phyloP scores from a whole-genome alignment of 78 protist genomes.

The Cavenderia fasciculata region DNA sequence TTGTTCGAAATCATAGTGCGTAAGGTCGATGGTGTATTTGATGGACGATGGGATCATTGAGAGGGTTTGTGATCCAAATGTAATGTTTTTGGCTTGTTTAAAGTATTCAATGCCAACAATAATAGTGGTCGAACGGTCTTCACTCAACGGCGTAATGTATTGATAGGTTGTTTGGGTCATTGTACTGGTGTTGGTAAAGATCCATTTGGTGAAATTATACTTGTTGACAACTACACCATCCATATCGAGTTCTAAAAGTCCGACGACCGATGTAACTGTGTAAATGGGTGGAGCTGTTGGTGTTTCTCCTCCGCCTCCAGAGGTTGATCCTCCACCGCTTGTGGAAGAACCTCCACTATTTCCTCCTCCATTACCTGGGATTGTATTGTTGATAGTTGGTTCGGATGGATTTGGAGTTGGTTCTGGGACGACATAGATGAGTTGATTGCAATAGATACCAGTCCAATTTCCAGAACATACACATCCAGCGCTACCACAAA shows the following conservation, averaged over 20 bases:
- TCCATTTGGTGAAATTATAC: slow-evolving; percentile 19
- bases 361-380: too few species aligned
- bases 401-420: too few species aligned
- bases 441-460: too few species aligned
- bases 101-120: slow-evolving; percentile 14
- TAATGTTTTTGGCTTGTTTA: neutral
- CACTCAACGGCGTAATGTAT: neutral
- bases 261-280: slow-evolving; percentile 3
- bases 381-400: too few species aligned
- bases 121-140: neutral
- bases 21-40: slow-evolving; percentile 20
- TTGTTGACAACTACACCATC: neutral
- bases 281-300: too few species aligned
- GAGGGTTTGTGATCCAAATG: slow-evolving; percentile 9
- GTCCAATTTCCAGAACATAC: too few species aligned
- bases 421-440: too few species aligned
- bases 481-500: too few species aligned
- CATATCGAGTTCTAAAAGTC: slow-evolving; percentile 16
- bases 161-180: neutral
- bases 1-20: neutral
- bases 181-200: neutral
- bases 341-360: too few species aligned
- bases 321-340: too few species aligned
- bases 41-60: slow-evolving; percentile 31
- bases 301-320: too few species aligned